These are phyloP conservation scores for Cadophora sp. DNA, from an alignment of 2,329 filamentous ascomycete genomes.

Conservation along the genomic window DNA sequence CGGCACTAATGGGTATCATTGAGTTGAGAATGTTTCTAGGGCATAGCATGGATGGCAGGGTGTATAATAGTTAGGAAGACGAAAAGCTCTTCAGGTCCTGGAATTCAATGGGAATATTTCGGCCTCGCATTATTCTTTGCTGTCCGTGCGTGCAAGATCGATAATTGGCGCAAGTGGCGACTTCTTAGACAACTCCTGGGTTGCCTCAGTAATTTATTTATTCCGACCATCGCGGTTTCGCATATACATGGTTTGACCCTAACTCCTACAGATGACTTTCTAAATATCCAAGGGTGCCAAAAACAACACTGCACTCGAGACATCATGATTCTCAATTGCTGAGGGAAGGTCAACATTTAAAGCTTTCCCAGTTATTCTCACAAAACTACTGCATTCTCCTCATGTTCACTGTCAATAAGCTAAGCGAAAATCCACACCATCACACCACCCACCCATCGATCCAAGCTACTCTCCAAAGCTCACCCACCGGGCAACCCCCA, in stretches of 20 bases:
- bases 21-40: slow-evolving; percentile 11
- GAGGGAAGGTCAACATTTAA: too few relatives aligned
- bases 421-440: not conserved
- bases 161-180: too few relatives aligned
- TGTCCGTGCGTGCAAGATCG: not conserved
- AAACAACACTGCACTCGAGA: not conserved
- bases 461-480: not conserved
- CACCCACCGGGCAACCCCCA: not conserved
- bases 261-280: too few relatives aligned
- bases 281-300: too few relatives aligned
- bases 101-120: slow-evolving; percentile 8
- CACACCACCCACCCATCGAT: not conserved
- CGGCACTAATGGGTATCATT: slow-evolving; percentile 40
- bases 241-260: too few relatives aligned
- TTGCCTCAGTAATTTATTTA: too few relatives aligned
- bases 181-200: too few relatives aligned
- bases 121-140: not conserved
- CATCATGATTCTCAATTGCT: too few relatives aligned
- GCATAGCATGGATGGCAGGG: slow-evolving; percentile 6
- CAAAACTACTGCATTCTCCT: too few relatives aligned
- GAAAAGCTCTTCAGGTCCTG: not conserved
- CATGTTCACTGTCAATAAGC: too few relatives aligned
- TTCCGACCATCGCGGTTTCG: too few relatives aligned
- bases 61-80: slow-evolving; percentile 22
- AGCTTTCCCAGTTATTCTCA: too few relatives aligned